Evolutionary conservation across 495 filamentous ascomycete species (phyloP), one percentile per base, ranked within the genome.

Genomic region (Chaetomidium leptoderma): DNA sequence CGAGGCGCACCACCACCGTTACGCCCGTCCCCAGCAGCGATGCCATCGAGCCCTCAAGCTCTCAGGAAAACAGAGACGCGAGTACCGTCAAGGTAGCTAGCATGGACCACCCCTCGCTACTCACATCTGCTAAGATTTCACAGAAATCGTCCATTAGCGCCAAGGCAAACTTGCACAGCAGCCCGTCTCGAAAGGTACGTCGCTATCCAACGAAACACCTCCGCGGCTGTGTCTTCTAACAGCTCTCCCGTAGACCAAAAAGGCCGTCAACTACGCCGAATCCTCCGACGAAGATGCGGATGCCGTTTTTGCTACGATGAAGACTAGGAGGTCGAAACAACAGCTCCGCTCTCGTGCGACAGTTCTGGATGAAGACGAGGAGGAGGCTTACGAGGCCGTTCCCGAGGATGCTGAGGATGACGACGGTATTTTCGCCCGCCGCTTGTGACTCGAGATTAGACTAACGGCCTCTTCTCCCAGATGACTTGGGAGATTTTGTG

Each of bases 1-100:
- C 61, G 21, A 72, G 66, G 68, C 77, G 60, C 69, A 74, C 70
- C 56, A 50, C 58, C 57, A 79, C 76, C 60, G 65, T 84, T 69
- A 90, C 87, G 0, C 89, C 91, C n/a, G 81, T 86, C 2, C 87
- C 90, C 3, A 95, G 88, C 73, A 93, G 89, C 69, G 90, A 92
- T 68, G 73, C 82, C 23, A 43, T 76, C 9, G 79, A 78, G 32
- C 77, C 80, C 0, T 74, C 77, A 0, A 85, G 82, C 64, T 85
- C 83, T 2, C 78, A 82, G 55, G 78, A 82, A 60, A 79, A 82
- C 60, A 67, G 68, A 57, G 65, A 68, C 43, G 68, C 67, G 21
- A 63, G 72, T 23, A 67, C 66, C 19, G 55, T 62, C 27, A 79
- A 79, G 74, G 77, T 82, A 70, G 68, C 66, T 54, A 66, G 73